These are phyloP conservation scores for Oropetium thomaeum DNA, from an alignment of 176 grass and related monocot species.

Conservation along the genomic window DNA sequence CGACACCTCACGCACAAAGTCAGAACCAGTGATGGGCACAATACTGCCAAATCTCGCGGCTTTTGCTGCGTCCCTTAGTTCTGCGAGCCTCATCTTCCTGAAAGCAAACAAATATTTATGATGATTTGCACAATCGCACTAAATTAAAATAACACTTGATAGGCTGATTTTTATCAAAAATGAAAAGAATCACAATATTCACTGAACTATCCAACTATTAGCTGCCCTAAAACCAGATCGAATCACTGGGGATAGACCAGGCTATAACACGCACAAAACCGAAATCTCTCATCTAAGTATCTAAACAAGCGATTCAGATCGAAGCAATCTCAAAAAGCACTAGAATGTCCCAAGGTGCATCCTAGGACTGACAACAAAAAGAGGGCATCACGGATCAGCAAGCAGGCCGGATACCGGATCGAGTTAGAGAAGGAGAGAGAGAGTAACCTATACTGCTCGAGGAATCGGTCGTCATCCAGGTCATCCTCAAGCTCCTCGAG, in stretches of 20 bases:
- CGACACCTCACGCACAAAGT: conserved; percentile 93
- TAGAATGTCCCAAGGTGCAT: background rate
- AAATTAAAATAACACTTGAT: background rate
- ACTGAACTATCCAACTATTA: background rate
- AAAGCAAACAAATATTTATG: background rate
- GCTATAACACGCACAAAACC: background rate
- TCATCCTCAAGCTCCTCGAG: conserved; percentile 92
- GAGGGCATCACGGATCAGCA: conserved; percentile 14
- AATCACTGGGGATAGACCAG: background rate
- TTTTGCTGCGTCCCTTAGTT: conserved; percentile 71
- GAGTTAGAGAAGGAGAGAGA: background rate
- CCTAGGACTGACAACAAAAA: too few relatives aligned
- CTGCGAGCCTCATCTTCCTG: conserved; percentile 89
- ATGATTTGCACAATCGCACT: background rate
- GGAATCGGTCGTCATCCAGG: conserved; percentile 90
- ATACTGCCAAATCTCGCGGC: conserved; percentile 58
- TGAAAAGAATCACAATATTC: background rate
- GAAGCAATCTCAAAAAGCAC: background rate
- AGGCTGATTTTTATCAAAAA: background rate
- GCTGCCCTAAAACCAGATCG: background rate
- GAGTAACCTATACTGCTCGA: conserved; percentile 82
- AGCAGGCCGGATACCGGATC: background rate
- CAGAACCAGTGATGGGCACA: conserved; percentile 71
- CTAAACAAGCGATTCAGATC: background rate
- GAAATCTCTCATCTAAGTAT: background rate